Base-by-base conservation (phyloP, 768 basidiomycete species). In the Suillus variegatus region DNA sequence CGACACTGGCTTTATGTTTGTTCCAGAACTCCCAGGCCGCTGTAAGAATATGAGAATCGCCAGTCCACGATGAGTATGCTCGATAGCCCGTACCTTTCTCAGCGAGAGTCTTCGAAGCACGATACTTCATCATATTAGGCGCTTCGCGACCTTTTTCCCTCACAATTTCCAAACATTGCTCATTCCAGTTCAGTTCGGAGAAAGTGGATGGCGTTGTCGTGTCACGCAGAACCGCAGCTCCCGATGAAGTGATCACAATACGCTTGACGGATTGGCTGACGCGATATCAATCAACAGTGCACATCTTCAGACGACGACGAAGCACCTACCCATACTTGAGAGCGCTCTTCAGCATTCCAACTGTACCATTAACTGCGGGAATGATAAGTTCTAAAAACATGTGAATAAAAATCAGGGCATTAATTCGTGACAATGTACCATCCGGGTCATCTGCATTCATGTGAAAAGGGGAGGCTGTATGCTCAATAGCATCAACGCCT, bases 311-410 rank as follows among this genome's bases (percentile, higher is more conserved):
- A 32, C 18, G 18, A 32, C 25, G 25, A 20, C 14, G n/a, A 20
- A 41, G 3, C 67, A 52, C 77, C 25, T 66, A 88, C 85, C 80
- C 82, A 68, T 85, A 71, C 72, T 86, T 88, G 63, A 84, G 72
- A 10, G 86, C 82, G 52, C 86, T 86, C 66, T 85, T 77, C 32
- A 94, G 77, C 16, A 94, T 79, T 7, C 86, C 81, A 1, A 84
- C 69, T 0, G 92, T 94, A 2, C 93, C 92, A 3, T 85, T 77
- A 4, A 94, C 84, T 32, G 93, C 93, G 6, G 93, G 93, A 20
- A 73, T 75, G 67, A 92, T 86, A 46, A 92, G 69, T 66, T 91
- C 88, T 89, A 54, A 51, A 14, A 51, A 25, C 16, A 43, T 18
- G 10, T 22, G 38, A n/a, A 44, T 40, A 40, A 28, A 22, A 51